Evolutionary conservation across 306 rosid genomes (phyloP), one percentile per base, ranked within the genome.

Genomic region (Lagenaria siceraria): DNA sequence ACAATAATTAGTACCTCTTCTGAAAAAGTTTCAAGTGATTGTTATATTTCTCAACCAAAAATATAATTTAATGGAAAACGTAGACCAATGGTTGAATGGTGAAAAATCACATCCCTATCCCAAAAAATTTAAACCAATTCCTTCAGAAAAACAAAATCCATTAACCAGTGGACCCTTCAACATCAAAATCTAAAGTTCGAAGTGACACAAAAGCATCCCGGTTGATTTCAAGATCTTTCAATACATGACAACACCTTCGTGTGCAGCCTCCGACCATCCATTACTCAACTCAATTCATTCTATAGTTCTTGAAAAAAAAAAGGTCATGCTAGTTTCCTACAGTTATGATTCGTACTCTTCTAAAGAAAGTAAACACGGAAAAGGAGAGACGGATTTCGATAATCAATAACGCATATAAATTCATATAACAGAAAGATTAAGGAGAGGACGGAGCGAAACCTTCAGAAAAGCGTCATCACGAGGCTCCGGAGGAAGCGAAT

Each of bases 381-480:
- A 10, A 68, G 7, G 27, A 12, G 51, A 38, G 51, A 6, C 73
- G 9, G 35, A 25, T 59, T 59, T 59, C 18, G 18, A 66, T n/a
- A 40, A 66, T 66, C 29, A 42, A 68, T 21, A 51, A 68, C 18
- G 53, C 52, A 38, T n/a, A 21, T 0, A 5, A 38, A 42, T 40
- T 42, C 51, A 68, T 2, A 21, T 21, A 12, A 25, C 29, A 7
- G 10, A 21, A 35, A 15, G 1, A 21, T 40, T 68, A 66, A 66
- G 52, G 74, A 74, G 43, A 73, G 40, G 58, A 29, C 46, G 77
- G 22, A 21, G 79, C 1, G 55, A 52, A 13, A 48, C 80, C 80
- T 77, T 77, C 80, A 77, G 80, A 62, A 29, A 49, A 62, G 27
- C 21, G 17, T 77, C 80, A 49, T 77, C 80, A 77, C 46, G 4